Base-by-base conservation (phyloP, 2,329 filamentous ascomycete species). In the Aspergillus chevalieri region DNA sequence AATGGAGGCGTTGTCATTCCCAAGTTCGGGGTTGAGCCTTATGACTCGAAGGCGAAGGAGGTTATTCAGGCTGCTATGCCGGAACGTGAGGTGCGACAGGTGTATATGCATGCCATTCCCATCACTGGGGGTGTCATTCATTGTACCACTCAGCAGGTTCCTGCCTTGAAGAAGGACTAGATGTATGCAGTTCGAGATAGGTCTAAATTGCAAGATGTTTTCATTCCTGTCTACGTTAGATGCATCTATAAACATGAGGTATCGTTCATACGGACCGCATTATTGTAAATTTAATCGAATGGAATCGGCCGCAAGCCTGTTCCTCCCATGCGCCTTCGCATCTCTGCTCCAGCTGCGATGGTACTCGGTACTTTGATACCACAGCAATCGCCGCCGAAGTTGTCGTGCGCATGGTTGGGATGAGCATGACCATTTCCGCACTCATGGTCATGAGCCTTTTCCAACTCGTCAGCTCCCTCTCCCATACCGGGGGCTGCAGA, bases 281-380 rank as follows among this genome's bases (percentile, higher is more conserved):
- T 8, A 38, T 19, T 19, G 12, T 41, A 21, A 10, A 41, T 7
- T 46, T 67, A 76, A 59, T 76, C 73, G 55, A 75, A 75, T 5
- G 73, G 73, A 57, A 76, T 74, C 34, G 71, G 70, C 21, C 72
- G 70, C 50, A 98, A 68, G 88, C 90, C 78, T 38, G 74, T 78
- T 14, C 79, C 83, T 26, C 78, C 80, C 58, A 77, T 78, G 48
- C 78, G 78, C 75, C 94, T 97, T 75, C 81, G 85, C 78, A 87
- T 85, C 72, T 95, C 92, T 58, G 90, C 85, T 12, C 89, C 89
- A 1, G 93, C 94, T 24, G 91, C 94, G 50, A 97, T 80, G 47
- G 89, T 92, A 65, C 91, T 95, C 0, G 93, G 94, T 14, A 98
- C 93, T 61, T 95, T 92, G 70, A 98, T 98, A 22, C 93, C 93